Percentiles rank a stretch among this genome's conserved stretches.
These are phyloP conservation scores for Tuctoria greenei DNA, from an alignment of 176 grass and related monocot genomes.

Conservation along the genomic window DNA sequence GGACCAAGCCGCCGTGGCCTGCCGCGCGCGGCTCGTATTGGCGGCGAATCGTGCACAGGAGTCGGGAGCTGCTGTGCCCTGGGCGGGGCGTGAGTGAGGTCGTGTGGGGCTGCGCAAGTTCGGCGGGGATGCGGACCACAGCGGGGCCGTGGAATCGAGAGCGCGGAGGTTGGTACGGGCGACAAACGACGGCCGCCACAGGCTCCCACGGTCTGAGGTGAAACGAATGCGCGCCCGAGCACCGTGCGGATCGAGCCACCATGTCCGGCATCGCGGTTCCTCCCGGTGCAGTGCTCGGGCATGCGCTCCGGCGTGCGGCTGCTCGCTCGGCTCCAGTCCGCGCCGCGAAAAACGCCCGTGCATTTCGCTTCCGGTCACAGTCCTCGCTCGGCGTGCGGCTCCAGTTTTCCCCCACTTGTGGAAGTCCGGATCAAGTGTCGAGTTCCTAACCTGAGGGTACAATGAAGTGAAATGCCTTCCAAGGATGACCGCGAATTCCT, in stretches of 20 bases:
- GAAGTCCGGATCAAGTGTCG: neutral
- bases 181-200: neutral
- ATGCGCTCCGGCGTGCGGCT: neutral
- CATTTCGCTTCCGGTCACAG: neutral
- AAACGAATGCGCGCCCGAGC: neutral
- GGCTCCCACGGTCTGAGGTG: neutral
- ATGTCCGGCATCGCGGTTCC: neutral
- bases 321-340: too few species aligned
- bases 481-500: slow-evolving; percentile 76
- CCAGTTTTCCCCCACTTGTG: neutral
- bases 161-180: neutral
- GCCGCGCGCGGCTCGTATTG: neutral
- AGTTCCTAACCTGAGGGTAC: slow-evolving; percentile 64
- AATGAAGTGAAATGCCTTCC: slow-evolving; percentile 69
- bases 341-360: neutral
- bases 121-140: neutral
- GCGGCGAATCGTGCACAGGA: neutral
- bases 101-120: neutral
- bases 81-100: neutral
- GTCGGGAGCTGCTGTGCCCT: neutral
- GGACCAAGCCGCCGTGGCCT: neutral
- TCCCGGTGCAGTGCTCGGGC: neutral
- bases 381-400: too few species aligned
- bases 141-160: neutral
- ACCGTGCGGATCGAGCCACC: neutral